phyloP scores from a whole-genome alignment of 805 yeast species.

The Candida berthetii region DNA sequence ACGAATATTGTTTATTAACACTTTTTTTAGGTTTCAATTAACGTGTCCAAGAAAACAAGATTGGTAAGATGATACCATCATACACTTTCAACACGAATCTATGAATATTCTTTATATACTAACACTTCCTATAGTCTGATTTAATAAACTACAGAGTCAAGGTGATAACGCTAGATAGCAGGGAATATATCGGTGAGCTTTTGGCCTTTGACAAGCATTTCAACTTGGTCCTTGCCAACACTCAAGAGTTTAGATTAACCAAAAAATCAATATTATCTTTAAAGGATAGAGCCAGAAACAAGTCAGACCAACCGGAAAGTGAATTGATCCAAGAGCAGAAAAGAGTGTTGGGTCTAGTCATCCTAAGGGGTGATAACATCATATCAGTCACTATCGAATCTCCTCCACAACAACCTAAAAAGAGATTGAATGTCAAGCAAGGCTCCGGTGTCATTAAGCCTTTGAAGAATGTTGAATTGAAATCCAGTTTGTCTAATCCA shows the following conservation, averaged over 20 bases:
- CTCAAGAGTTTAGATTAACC: conserved; percentile 77
- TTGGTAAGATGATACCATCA: conserved; percentile 24
- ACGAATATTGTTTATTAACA: no score
- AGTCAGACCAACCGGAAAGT: conserved; percentile 29
- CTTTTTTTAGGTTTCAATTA: conserved; percentile 10
- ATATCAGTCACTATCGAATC: conserved; percentile 40
- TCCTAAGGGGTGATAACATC: conserved; percentile 84
- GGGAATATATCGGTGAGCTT: conserved; percentile 73
- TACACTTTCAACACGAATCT: not conserved
- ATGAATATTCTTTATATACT: not conserved
- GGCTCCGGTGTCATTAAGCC: conserved; percentile 26
- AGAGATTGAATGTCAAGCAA: conserved; percentile 17
- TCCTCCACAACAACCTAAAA: conserved; percentile 20
- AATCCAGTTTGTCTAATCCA: conserved; percentile 9
- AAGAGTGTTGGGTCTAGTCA: conserved; percentile 72
- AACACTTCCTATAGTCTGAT: conserved; percentile 48
- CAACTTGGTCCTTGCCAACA: conserved; percentile 79
- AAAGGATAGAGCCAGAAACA: conserved; percentile 25
- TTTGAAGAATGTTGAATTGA: conserved; percentile 4
- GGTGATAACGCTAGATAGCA: conserved; percentile 70
- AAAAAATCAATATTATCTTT: conserved; percentile 42
- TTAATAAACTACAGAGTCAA: conserved; percentile 68
- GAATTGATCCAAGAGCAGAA: conserved; percentile 49
- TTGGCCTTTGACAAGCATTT: conserved; percentile 86
- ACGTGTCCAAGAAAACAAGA: conserved; percentile 35